Evolutionary conservation across 805 yeast species (phyloP), one percentile per base, ranked within the genome.

Genomic region (Metschnikowia gelsemii): DNA sequence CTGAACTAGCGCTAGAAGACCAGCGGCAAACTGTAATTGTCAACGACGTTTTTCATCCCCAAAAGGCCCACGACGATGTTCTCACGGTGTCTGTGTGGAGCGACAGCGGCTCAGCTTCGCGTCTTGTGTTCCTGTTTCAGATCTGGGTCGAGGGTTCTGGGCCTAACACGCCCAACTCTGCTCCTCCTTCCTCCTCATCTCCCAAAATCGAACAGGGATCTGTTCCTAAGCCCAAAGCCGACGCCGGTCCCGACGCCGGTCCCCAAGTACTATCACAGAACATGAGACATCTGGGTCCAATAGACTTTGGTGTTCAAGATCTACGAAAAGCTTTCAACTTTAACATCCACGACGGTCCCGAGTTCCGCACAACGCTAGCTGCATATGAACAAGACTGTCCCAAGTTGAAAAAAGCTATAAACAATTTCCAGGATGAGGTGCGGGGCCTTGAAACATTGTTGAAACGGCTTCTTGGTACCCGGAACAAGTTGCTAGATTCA

Each of bases 281-380:
- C 20, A 20, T 21, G 16, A 26, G 11, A 30, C 44, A 5, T 21
- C 28, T 20, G 19, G 16, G 28, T 8, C 11, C 33, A n/a, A 24
- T 36, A 14, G 46, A 43, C 4, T 26, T 51, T 19, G 43, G 35
- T 9, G 21, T 51, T 3, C 21, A 27, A 14, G 54, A 51, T 11
- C 42, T 50, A 5, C 56, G 63, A 32, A 56, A 48, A 26, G 66
- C 57, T 4, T 69, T 66, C 42, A 56, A 48, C 24, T 68, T 68
- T 42, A 58, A 54, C 26, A 53, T 66, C 13, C 70, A 68, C 33
- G 75, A 70, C 47, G 75, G 75, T 0, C 75, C 75, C 4, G 72
- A 68, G 35, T 69, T 70, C 39, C 49, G 75, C 20, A 61, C 52
- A 16, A 44, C 61, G 4, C 54, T 70, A 29, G 48, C 47, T 6